Conservation (phyloP, 164 flowering plant genomes). For the Santalum album region DNA sequence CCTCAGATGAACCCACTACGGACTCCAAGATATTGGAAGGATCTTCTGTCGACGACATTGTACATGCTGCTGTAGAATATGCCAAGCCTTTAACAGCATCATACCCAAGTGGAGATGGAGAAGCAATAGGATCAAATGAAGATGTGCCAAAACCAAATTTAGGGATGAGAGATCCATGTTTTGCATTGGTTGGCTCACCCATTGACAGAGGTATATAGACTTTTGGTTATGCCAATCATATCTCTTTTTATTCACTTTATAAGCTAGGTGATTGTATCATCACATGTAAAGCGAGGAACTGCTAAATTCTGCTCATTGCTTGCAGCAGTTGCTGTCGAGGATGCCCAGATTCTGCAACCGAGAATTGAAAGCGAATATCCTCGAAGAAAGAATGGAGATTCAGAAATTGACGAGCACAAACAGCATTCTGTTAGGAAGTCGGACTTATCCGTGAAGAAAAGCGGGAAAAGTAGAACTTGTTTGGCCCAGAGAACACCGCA, state of each 20-base stretch:
- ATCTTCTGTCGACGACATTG: not conserved
- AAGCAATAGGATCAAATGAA: not conserved
- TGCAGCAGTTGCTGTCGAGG: not conserved
- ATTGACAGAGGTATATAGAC: not conserved
- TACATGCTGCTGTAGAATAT: not conserved
- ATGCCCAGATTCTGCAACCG: not conserved
- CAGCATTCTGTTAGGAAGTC: conserved; percentile 1
- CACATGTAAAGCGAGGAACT: not conserved
- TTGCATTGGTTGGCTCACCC: not conserved
- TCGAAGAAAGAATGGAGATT: not conserved
- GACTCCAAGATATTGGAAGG: not conserved
- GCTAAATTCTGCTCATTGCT: not conserved
- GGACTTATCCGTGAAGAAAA: conserved; percentile 1
- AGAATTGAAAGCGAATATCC: not conserved
- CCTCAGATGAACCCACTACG: not conserved
- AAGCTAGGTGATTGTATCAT: not conserved
- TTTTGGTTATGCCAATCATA: not conserved
- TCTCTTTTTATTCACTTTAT: too few species aligned
- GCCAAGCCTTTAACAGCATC: not conserved
- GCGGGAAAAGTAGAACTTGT: not conserved
- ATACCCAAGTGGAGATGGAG: not conserved
- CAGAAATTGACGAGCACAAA: not conserved
- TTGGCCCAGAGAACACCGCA: not conserved
- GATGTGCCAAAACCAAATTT: not conserved
- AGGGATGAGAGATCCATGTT: not conserved